These are phyloP conservation scores for Coemansia sp. DNA, from an alignment of 192 early-diverging fungal species.

Conservation along the genomic window DNA sequence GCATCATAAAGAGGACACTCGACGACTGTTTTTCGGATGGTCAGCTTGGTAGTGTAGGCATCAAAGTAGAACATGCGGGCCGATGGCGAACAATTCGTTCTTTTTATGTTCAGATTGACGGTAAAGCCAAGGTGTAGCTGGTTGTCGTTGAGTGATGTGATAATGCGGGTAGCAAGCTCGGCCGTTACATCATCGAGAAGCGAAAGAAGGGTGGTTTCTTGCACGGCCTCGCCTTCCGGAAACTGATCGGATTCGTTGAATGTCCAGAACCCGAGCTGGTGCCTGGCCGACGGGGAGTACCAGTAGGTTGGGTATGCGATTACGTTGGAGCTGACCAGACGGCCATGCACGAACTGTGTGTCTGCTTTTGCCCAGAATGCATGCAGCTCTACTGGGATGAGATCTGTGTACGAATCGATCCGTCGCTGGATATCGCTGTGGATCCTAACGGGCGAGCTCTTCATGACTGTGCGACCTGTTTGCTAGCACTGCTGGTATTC, in stretches of 20 bases:
- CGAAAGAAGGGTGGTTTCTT: conserved; percentile 22
- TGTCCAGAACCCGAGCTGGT: conserved; percentile 23
- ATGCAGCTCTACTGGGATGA: conserved; percentile 22
- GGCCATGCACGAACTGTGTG: conserved; percentile 14
- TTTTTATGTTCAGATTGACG: conserved; percentile 28
- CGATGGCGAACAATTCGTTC: background rate
- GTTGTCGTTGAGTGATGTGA: background rate
- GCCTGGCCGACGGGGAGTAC: conserved; percentile 13
- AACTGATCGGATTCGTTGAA: conserved; percentile 3
- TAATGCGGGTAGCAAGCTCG: conserved; percentile 21
- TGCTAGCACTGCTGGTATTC: background rate
- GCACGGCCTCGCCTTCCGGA: background rate
- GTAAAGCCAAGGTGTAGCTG: conserved; percentile 24
- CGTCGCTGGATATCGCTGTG: conserved; percentile 17
- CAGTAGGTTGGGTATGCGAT: conserved; percentile 15
- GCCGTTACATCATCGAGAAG: conserved; percentile 32
- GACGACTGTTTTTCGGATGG: conserved; percentile 15
- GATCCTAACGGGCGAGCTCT: background rate
- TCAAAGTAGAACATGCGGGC: conserved; percentile 31
- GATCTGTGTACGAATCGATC: conserved; percentile 7
- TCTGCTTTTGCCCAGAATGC: conserved; percentile 16
- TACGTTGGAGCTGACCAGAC: conserved; percentile 4
- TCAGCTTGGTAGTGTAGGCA: background rate
- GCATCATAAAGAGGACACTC: conserved; percentile 33
- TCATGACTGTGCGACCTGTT: background rate